Conservation (phyloP, 768 basidiomycete genomes). For the Trametes sanguinea region DNA sequence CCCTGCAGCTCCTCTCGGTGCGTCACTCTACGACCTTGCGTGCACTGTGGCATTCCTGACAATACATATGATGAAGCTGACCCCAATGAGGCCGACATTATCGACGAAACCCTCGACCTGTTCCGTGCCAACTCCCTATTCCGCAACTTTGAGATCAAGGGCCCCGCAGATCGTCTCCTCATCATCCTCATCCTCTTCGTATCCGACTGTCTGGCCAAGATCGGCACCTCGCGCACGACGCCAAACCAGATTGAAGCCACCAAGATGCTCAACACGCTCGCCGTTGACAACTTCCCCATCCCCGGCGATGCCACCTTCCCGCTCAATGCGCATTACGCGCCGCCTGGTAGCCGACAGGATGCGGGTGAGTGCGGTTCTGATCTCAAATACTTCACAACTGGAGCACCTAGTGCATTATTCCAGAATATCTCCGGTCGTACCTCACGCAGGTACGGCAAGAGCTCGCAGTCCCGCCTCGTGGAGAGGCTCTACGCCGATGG, state of each 20-base stretch:
- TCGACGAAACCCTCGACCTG: constrained; percentile 94
- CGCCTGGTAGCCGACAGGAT: constrained; percentile 74
- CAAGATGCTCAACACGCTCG: constrained; percentile 87
- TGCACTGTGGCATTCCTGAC: not conserved
- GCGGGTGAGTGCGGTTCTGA: constrained; percentile 55
- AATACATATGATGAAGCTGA: constrained; percentile 56
- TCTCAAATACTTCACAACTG: not conserved
- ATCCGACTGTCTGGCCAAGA: constrained; percentile 93
- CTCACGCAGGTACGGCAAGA: constrained; percentile 93
- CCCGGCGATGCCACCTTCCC: constrained; percentile 97
- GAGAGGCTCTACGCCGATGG: constrained; percentile 92
- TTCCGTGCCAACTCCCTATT: constrained; percentile 99
- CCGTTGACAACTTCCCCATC: constrained; percentile 90
- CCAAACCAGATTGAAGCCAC: constrained; percentile 82
- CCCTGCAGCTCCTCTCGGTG: constrained; percentile 77
- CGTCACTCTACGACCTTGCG: constrained; percentile 26
- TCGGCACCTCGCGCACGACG: constrained; percentile 69
- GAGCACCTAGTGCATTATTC: not conserved
- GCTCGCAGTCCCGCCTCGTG: constrained; percentile 78
- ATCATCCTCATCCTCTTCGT: constrained; percentile 98
- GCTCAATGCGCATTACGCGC: constrained; percentile 88
- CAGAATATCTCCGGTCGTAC: constrained; percentile 90
- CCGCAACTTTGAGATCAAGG: constrained; percentile 99
- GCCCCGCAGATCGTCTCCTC: constrained; percentile 91
- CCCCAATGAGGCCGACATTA: constrained; percentile 77